Evolutionary conservation across 495 filamentous ascomycete species (phyloP).

Genomic region (Penicillium nucicola): DNA sequence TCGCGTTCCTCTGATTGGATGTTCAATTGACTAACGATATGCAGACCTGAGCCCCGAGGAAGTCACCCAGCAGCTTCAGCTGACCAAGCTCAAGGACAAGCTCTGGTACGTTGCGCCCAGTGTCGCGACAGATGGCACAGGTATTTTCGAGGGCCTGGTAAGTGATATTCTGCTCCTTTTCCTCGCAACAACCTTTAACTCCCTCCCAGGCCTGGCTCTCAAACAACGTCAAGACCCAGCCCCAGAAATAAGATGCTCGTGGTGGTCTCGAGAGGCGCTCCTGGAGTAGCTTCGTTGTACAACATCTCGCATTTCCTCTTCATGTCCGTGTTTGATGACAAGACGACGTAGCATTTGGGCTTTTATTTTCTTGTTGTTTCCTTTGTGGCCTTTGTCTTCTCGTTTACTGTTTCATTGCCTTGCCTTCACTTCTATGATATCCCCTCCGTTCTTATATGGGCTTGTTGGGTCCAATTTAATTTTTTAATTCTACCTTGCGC

Average conservation of each 20-base stretch:
- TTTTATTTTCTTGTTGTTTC: constrained; percentile 25
- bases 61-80: constrained; percentile 78
- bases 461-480: constrained; percentile 26
- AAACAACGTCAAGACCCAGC: constrained; percentile 82
- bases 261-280: constrained; percentile 21
- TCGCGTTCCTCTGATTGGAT: background rate
- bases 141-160: constrained; percentile 89
- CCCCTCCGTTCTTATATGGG: constrained; percentile 30
- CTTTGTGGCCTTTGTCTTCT: constrained; percentile 14
- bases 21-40: constrained; percentile 11
- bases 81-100: constrained; percentile 84
- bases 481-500: constrained; percentile 27
- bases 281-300: constrained; percentile 32
- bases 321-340: constrained; percentile 46
- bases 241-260: constrained; percentile 43
- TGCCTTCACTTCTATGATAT: constrained; percentile 32
- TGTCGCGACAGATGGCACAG: constrained; percentile 90
- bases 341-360: constrained; percentile 46
- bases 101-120: constrained; percentile 96
- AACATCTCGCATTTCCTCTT: constrained; percentile 38
- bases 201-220: constrained; percentile 74
- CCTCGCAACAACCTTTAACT: background rate
- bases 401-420: constrained; percentile 12
- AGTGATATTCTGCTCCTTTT: constrained; percentile 22
- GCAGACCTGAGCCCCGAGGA: constrained; percentile 83